Evolutionary conservation across 2,329 filamentous ascomycete species (phyloP).

Genomic region (Leptographium wingfieldii): DNA sequence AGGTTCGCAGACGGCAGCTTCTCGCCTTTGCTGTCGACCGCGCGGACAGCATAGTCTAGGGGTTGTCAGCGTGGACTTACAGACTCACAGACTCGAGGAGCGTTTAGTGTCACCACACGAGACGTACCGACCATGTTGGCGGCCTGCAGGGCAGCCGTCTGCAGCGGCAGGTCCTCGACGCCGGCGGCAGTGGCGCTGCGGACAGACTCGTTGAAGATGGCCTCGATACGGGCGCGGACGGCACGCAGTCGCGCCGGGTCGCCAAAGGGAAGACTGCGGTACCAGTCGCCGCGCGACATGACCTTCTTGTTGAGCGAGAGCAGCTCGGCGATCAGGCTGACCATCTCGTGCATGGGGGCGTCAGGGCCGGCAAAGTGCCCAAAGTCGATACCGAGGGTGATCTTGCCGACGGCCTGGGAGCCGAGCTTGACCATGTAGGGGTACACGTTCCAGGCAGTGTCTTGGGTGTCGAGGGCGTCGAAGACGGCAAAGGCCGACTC

Average conservation of each 20-base stretch:
- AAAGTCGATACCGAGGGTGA: constrained; percentile 33
- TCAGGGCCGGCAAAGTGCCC: constrained; percentile 30
- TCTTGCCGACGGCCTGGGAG: constrained; percentile 30
- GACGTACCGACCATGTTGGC: constrained; percentile 23
- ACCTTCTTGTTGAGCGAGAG: constrained; percentile 48
- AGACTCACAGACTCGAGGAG: no score
- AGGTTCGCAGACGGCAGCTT: constrained; percentile 35
- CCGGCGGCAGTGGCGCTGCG: constrained; percentile 23
- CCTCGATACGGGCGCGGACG: no score
- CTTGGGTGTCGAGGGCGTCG: constrained; percentile 35
- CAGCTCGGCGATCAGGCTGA: constrained; percentile 33
- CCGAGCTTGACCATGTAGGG: constrained; percentile 37
- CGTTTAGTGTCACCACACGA: no score
- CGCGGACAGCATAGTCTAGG: constrained; percentile 38
- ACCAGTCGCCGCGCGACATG: constrained; percentile 29
- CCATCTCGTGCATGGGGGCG: constrained; percentile 37
- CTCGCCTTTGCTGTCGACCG: constrained; percentile 39
- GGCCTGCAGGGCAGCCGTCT: constrained; percentile 37
- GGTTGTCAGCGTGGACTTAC: no score
- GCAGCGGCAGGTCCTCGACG: constrained; percentile 26
- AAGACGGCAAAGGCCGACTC: constrained; percentile 37
- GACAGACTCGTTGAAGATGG: constrained; percentile 30
- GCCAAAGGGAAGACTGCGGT: no score
- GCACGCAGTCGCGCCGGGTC: no score
- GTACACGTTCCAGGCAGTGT: constrained; percentile 35